Evolutionary conservation across 202 grass and related monocot species (phyloP).

Genomic region (Carex sylvatica): DNA sequence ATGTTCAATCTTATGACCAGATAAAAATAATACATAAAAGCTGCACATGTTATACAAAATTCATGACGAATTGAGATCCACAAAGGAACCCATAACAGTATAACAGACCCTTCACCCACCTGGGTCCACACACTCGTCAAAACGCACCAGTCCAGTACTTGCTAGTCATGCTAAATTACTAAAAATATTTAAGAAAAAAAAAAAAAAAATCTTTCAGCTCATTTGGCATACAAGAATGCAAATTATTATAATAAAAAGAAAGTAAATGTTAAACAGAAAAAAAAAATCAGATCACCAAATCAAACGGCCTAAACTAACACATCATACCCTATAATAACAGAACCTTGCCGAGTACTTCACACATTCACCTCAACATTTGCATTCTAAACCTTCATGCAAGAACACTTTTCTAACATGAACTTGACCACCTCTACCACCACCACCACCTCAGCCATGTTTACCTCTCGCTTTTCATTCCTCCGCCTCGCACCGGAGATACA

Average conservation of each 20-base stretch:
- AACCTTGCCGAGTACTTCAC: not conserved
- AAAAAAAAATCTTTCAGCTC: not conserved
- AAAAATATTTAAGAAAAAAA: not conserved
- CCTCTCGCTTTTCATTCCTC: not conserved
- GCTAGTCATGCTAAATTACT: not conserved
- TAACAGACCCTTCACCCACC: not conserved
- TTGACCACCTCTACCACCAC: conserved; percentile 17
- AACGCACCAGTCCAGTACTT: not conserved
- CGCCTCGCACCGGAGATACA: conserved; percentile 53
- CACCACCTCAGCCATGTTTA: not conserved
- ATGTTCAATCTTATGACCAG: not conserved
- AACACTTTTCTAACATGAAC: not conserved
- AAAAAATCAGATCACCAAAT: conserved; percentile 67
- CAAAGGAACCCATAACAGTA: not conserved
- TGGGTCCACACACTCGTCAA: conserved; percentile 2
- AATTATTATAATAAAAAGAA: not conserved
- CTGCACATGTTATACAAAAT: not conserved
- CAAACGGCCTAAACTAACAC: conserved; percentile 40
- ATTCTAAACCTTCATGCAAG: conserved; percentile 26
- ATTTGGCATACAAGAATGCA: not conserved
- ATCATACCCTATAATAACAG: conserved; percentile 33
- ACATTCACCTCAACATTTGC: conserved; percentile 21
- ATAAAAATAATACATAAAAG: not conserved
- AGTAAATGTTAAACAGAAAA: not conserved
- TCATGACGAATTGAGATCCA: not conserved